A percentile compares a stretch with the other conserved stretches of the same genome.
Evolutionary conservation across 306 rosid genomes (phyloP).

Genomic region (Neltuma alba): DNA sequence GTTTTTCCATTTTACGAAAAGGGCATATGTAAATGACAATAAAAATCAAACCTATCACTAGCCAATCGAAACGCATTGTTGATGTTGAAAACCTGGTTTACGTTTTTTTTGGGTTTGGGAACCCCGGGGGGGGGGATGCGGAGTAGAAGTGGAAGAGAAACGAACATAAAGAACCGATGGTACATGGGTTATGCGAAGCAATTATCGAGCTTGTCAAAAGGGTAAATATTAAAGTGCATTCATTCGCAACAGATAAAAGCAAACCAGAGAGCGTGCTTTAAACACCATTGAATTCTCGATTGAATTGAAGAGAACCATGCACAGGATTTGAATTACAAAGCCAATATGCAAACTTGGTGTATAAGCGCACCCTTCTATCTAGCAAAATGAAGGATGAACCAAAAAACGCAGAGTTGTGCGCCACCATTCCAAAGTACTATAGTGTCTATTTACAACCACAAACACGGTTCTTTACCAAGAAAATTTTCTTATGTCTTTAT

Average conservation of each 20-base stretch:
- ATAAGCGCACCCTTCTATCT: background rate
- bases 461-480: background rate
- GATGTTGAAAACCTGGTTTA: slow-evolving; percentile 1
- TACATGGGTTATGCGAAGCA: background rate
- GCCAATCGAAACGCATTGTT: background rate
- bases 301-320: background rate
- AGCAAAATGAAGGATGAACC: slow-evolving; percentile 17
- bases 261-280: background rate
- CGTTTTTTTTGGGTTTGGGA: too few relatives aligned
- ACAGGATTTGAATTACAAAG: background rate
- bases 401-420: background rate
- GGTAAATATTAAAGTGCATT: background rate
- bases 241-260: background rate
- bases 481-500: background rate
- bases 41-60: background rate
- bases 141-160: background rate
- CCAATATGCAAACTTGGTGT: background rate
- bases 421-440: slow-evolving; percentile 24
- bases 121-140: too few relatives aligned
- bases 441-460: slow-evolving; percentile 3
- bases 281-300: background rate
- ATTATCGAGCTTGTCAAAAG: background rate
- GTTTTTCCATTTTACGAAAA: background rate
- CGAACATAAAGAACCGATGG: background rate
- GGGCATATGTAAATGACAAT: background rate